Percentiles rank a stretch among this genome's conserved stretches.
Evolutionary conservation across 2,329 filamentous ascomycete species (phyloP).

Genomic region (Thielaviopsis musarum): DNA sequence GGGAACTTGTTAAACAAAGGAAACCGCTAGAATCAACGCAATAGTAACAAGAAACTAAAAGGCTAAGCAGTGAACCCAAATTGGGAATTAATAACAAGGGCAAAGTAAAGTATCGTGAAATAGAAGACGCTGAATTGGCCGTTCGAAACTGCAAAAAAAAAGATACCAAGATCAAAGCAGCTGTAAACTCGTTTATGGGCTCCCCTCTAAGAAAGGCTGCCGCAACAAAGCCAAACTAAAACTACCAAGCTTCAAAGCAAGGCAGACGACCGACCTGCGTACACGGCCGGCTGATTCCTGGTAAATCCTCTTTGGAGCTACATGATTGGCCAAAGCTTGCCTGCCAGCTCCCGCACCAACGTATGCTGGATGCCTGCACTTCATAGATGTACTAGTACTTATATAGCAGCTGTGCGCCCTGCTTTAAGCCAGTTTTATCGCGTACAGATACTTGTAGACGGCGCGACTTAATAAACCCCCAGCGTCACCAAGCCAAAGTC

Average conservation of each 20-base stretch:
- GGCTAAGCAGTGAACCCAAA: background rate
- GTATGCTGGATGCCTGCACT: conserved; percentile 12
- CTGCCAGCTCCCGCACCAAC: conserved; percentile 1
- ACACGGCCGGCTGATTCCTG: conserved; percentile 12
- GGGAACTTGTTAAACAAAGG: background rate
- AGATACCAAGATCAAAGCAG: background rate
- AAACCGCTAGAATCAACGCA: background rate
- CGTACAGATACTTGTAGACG: background rate
- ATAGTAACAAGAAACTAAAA: background rate
- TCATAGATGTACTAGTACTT: conserved; percentile 4
- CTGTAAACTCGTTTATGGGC: background rate
- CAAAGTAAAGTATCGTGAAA: background rate
- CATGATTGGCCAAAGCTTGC: conserved; percentile 10
- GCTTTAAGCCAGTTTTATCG: background rate
- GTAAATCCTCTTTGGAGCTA: background rate
- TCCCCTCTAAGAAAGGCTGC: background rate
- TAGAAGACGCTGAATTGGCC: background rate
- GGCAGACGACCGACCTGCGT: conserved; percentile 11
- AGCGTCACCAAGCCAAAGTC: background rate
- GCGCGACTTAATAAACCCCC: background rate
- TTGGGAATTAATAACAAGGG: background rate
- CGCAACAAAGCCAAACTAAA: background rate
- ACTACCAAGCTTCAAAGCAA: conserved; percentile 5
- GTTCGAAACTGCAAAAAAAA: background rate
- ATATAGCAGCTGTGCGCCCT: background rate